Base-by-base conservation (phyloP, 2,329 filamentous ascomycete genomes). In the Colletotrichum sp. region DNA sequence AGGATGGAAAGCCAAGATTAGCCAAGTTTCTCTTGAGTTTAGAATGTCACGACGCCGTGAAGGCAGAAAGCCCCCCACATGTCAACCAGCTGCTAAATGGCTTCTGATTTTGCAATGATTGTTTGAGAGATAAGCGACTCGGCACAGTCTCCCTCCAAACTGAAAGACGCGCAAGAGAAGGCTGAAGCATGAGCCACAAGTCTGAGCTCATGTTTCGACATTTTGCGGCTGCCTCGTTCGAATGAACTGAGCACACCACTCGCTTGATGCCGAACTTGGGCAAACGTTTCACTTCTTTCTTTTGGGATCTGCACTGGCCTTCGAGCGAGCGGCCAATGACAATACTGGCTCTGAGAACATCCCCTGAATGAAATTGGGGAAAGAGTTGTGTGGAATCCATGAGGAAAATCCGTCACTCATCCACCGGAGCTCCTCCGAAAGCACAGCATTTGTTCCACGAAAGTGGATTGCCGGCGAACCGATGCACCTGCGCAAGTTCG, bases 201-300 rank as follows among this genome's bases (percentile, higher is more conserved):
- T 73, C 67, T 34, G 67, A 66, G 61, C 38, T 55, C 31, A 15
- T 54, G 70, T 70, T 61, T 73, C 70, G 67, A 29, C n/a, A 34
- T 54, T 29, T 36, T 5, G 33, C 29, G 27, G n/a, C 16, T 15
- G 6, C 29, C 29, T 36, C 31, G 12, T 24, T 47, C 21, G 33
- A 70, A 70, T 18, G 54, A 70, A 64, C 59, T 18, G 24, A 62
- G n/a, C 57, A 15, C 51, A 13, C 36, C 24, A 18, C 57, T 57
- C 65, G n/a, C 29, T 51, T 47, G 27, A 55, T 24, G 33, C 34
- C 24, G 13, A 69, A n/a, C n/a, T 63, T 38, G 15, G n/a, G 18
- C 21, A 34, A 29, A n/a, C 11, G 71, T 66, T 73, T 73, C 71
- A 66, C n/a, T 18, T 21, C 9, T 18, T 47, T 24, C 33, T 27